Evolutionary conservation across 768 basidiomycete genomes (phyloP), one percentile per base, ranked within the genome.

Genomic region (Russula lepida): DNA sequence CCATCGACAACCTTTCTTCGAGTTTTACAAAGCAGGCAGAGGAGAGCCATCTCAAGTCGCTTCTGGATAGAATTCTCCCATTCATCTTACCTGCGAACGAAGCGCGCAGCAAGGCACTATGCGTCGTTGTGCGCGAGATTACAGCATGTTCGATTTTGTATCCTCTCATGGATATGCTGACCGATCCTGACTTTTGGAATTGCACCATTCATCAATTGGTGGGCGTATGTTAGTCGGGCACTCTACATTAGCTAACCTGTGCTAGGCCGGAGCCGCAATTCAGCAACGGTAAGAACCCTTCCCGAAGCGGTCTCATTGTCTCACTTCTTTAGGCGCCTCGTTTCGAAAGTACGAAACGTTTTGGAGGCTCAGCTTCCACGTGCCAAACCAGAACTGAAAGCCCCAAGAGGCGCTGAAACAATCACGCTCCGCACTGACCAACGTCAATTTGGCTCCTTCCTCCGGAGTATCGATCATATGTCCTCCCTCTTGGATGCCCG

Each of bases 101-200:
- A 66, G 76, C 78, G 5, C 76, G 74, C 51, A 95, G 92, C 69
- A 78, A 78, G 64, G 85, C 83, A 5, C 78, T 97, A 50, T 81
- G 74, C 62, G 81, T 89, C 39, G 84, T 90, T 17, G 83, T 84
- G 3, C 76, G 92, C 49, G 97, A 99, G 74, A 81, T 98, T 66
- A 76, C 88, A 0, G 81, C 89, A 4, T 95, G 92, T 69, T 78
- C 86, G 2, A 84, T 95, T 3, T 69, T 98, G 43, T 85, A 89
- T 69, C 94, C 95, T 13, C 72, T 95, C 56, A 85, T 95, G 78
- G 92, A 98, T 52, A 91, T 95, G 86, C 70, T 98, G 37, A 80
- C 89, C 30, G 97, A 99, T 71, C 92, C 94, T 5, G 97, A 99
- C 72, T 97, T 97, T 66, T 98, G 94, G 94, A 99, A 99, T 74